Conservation (phyloP, 2,329 filamentous ascomycete genomes). For the Nemania abortiva region DNA sequence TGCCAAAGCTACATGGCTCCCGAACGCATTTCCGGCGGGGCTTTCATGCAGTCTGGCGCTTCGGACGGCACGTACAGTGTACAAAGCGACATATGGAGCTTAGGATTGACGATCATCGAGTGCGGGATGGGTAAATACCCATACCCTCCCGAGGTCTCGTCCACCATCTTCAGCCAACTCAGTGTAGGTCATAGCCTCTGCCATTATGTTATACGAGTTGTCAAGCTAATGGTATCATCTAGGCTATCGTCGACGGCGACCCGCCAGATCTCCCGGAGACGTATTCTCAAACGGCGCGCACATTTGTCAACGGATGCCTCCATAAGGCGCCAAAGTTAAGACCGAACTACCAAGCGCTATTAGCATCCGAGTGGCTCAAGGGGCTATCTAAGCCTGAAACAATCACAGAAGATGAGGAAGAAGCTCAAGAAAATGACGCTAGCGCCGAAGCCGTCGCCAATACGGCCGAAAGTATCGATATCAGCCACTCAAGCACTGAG, state of each 20-base stretch:
- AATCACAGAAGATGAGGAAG: conserved; percentile 54
- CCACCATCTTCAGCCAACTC: conserved; percentile 97
- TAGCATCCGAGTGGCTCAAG: conserved; percentile 90
- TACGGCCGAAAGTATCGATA: conserved; percentile 59
- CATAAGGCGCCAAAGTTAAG: conserved; percentile 92
- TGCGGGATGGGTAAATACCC: conserved; percentile 95
- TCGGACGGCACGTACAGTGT: conserved; percentile 93
- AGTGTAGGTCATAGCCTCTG: conserved; percentile 74
- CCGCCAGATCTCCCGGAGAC: conserved; percentile 86
- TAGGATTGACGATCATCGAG: conserved; percentile 94
- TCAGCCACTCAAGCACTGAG: conserved; percentile 63
- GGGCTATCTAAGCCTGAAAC: conserved; percentile 77
- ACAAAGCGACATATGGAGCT: conserved; percentile 97
- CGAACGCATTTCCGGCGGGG: conserved; percentile 90
- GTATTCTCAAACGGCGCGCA: conserved; percentile 82
- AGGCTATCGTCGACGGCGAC: conserved; percentile 99
- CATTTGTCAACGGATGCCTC: conserved; percentile 90
- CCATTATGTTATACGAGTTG: background rate
- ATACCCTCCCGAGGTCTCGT: conserved; percentile 96
- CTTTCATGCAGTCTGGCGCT: conserved; percentile 77
- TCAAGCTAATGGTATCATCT: conserved; percentile 39
- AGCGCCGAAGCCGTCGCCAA: conserved; percentile 58
- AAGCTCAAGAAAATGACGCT: conserved; percentile 51
- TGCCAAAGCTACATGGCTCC: conserved; percentile 99
- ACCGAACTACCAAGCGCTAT: conserved; percentile 92